Conservation (phyloP, 106 monocot species). For the Dactylorhiza incarnata region DNA sequence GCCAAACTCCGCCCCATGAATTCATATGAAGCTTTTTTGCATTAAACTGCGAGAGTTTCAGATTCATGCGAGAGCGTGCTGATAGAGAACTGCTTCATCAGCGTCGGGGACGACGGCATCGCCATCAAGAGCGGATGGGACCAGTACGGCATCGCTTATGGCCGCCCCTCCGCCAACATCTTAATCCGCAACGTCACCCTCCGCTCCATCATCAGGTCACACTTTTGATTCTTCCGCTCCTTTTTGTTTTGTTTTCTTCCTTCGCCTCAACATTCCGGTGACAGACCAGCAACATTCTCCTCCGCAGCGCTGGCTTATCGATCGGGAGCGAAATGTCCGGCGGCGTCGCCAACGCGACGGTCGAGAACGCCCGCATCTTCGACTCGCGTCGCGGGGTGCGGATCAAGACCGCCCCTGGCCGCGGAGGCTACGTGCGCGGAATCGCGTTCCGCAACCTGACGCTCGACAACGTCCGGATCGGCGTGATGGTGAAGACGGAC, state of each 20-base stretch:
- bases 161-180: constrained; percentile 65
- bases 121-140: constrained; percentile 95
- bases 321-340: constrained; percentile 89
- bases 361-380: constrained; percentile 52
- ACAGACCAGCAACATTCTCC: neutral
- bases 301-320: constrained; percentile 60
- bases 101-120: constrained; percentile 87
- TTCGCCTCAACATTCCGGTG: neutral
- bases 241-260: neutral
- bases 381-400: constrained; percentile 41
- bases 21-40: no score
- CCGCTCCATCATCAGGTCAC: constrained; percentile 62
- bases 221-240: neutral
- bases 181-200: constrained; percentile 51
- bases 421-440: constrained; percentile 50
- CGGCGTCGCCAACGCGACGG: constrained; percentile 44
- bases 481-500: constrained; percentile 61
- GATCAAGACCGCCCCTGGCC: constrained; percentile 62
- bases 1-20: neutral
- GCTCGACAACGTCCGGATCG: constrained; percentile 45
- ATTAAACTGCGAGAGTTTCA: constrained; percentile 7
- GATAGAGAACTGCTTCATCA: constrained; percentile 90
- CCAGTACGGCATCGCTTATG: constrained; percentile 81
- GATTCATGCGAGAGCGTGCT: constrained; percentile 78
- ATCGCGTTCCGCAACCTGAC: constrained; percentile 48